These are phyloP conservation scores for Penicillium janthinellum DNA, from an alignment of 2,329 filamentous ascomycete species.

Conservation along the genomic window DNA sequence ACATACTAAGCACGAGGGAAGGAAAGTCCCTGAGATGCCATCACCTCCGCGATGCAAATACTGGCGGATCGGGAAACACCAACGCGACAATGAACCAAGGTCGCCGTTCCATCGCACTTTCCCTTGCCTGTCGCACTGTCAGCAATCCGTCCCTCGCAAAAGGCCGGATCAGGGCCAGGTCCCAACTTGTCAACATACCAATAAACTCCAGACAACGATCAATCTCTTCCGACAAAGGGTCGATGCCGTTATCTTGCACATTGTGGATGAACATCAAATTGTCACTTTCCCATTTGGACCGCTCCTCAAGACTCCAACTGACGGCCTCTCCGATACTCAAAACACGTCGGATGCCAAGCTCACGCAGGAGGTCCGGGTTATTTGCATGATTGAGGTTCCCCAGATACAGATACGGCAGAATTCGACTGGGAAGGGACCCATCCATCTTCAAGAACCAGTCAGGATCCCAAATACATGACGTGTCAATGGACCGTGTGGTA, in stretches of 20 bases:
- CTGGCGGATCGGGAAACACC: conserved; percentile 94
- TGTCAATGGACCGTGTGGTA: conserved; percentile 27
- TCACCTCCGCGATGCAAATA: conserved; percentile 98
- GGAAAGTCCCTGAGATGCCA: conserved; percentile 76
- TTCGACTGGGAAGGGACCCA: conserved; percentile 84
- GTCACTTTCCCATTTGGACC: conserved; percentile 72
- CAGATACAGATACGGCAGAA: conserved; percentile 93
- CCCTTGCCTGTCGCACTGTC: conserved; percentile 65
- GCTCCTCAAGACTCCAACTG: conserved; percentile 72
- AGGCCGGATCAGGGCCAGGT: not conserved
- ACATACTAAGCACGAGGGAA: conserved; percentile 84
- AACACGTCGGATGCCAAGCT: conserved; percentile 82
- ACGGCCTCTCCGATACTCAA: conserved; percentile 90
- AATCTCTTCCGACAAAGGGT: conserved; percentile 85
- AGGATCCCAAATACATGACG: conserved; percentile 55
- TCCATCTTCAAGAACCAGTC: conserved; percentile 82
- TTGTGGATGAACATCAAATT: conserved; percentile 80
- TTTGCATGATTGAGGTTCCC: conserved; percentile 93
- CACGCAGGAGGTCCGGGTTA: conserved; percentile 78
- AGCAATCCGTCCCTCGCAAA: not conserved
- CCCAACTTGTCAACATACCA: conserved; percentile 61
- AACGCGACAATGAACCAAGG: conserved; percentile 92
- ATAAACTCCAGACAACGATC: conserved; percentile 86
- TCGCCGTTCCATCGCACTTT: conserved; percentile 74
- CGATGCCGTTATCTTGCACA: conserved; percentile 96